phyloP scores from a whole-genome alignment of 139 green algal genomes.

The Pseudopediastrum boryanum region DNA sequence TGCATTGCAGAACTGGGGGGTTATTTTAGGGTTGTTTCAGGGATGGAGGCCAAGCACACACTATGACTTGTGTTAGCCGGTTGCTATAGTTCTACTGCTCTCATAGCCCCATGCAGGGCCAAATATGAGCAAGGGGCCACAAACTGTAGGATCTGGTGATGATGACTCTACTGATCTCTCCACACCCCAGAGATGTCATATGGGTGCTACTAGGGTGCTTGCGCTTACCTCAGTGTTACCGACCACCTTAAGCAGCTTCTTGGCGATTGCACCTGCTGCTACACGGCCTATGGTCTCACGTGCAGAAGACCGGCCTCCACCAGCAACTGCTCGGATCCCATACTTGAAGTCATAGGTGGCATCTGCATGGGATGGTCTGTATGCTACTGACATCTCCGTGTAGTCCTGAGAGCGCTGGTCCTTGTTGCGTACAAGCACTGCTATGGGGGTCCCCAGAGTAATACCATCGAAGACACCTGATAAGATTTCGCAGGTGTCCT shows the following conservation, averaged over 20 bases:
- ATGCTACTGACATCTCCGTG: conserved; percentile 88
- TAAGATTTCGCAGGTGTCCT: conserved; percentile 92
- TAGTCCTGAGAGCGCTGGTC: conserved; percentile 91
- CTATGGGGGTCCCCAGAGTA: conserved; percentile 93
- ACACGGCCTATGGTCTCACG: conserved; percentile 97
- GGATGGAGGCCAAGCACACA: no score
- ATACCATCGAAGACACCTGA: conserved; percentile 81
- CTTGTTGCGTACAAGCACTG: conserved; percentile 96
- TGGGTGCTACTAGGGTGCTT: no score
- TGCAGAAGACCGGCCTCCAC: conserved; percentile 94
- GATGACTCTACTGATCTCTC: no score
- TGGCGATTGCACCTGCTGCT: conserved; percentile 96
- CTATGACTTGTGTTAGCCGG: no score
- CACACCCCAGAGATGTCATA: no score
- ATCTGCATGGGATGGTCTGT: conserved; percentile 95
- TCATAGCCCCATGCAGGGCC: no score
- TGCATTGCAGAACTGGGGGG: no score
- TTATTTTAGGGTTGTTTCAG: no score
- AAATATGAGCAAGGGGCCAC: no score
- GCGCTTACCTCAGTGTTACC: conserved; percentile 69
- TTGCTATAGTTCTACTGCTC: no score
- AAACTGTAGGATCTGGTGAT: no score
- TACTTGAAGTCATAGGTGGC: conserved; percentile 99
- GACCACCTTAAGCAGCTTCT: conserved; percentile 93
- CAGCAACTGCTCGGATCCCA: conserved; percentile 93